Evolutionary conservation across 345 rosid genomes (phyloP), one percentile per base, ranked within the genome.

Genomic region (Camelina sativa): DNA sequence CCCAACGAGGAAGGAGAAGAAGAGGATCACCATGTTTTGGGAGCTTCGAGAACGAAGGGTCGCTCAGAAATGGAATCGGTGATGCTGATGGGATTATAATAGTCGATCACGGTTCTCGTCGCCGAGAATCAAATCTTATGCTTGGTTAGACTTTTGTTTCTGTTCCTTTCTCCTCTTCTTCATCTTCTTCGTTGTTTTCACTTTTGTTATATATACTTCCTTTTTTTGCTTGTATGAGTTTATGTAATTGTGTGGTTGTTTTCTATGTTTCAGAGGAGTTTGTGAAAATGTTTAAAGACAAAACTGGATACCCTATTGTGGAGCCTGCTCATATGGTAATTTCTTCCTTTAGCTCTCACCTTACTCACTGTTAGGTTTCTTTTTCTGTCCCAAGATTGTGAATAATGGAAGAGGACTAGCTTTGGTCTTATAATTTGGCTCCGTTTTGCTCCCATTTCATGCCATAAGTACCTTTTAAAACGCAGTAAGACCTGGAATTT

Each of bases 301-400:
- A 85, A 80, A 86, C 96, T 44, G 86, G 91, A 9, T 86, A 87
- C 73, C 77, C 80, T 65, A 85, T 89, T 75, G 92, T 94, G 9
- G 96, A 91, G 88, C 97, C 97, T 78, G 97, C 96, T 77, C 97
- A 94, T 77, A 91, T 94, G 98, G 97, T 94, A 85, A 80, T 22
- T 43, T 72, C 16, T 69, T 40, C 10, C 54, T 19, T 9, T 0
- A 71, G 71, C 47, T 48, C 52, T 61, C 47, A 69, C 69, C 6
- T 40, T 60, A 76, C 61, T 69, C 25, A 12, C 11, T 32, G 11
- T 40, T 54, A 35, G 13, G 72, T 25, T 68, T 69, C 54, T 28
- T 56, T 70, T 7, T 30, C 6, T 0, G 20, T 54, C 16, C 13
- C 11, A 17, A 37, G 28, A 10, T 13, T 69, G n/a, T 47, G 35